Percentiles rank a stretch among this genome's conserved stretches.
phyloP scores from a whole-genome alignment of 78 protist genomes.

The Chrysochromulina tobinii region DNA sequence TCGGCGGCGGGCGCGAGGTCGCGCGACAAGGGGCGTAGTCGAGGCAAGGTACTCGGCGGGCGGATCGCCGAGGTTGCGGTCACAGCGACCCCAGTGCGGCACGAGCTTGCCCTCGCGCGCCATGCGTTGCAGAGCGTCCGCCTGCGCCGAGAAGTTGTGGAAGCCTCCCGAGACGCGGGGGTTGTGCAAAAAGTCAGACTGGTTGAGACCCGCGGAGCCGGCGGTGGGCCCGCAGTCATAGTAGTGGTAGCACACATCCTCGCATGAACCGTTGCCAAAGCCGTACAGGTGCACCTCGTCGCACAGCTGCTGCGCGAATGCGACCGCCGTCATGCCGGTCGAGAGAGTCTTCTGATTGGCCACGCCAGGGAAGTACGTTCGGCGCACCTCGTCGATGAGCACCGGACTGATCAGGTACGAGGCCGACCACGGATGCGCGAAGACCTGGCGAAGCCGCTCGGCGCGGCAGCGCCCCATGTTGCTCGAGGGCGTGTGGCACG shows the following conservation, averaged over 20 bases:
- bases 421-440: background rate
- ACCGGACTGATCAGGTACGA: background rate
- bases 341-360: background rate
- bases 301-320: background rate
- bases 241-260: background rate
- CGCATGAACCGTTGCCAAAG: background rate
- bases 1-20: too few relatives aligned
- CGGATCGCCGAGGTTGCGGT: background rate
- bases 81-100: background rate
- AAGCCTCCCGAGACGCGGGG: background rate
- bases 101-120: background rate
- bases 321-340: slow-evolving; percentile 6
- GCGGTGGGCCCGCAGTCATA: background rate
- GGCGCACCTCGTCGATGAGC: background rate
- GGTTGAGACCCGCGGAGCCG: background rate
- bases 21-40: too few relatives aligned
- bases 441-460: background rate
- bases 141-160: slow-evolving; percentile 27
- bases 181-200: background rate
- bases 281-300: background rate
- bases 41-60: background rate
- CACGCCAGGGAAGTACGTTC: background rate
- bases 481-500: background rate
- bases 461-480: background rate
- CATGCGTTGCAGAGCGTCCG: background rate